Evolutionary conservation across 129 eudicot genomes (phyloP), one percentile per base, ranked within the genome.

Genomic region (Calendula officinalis): DNA sequence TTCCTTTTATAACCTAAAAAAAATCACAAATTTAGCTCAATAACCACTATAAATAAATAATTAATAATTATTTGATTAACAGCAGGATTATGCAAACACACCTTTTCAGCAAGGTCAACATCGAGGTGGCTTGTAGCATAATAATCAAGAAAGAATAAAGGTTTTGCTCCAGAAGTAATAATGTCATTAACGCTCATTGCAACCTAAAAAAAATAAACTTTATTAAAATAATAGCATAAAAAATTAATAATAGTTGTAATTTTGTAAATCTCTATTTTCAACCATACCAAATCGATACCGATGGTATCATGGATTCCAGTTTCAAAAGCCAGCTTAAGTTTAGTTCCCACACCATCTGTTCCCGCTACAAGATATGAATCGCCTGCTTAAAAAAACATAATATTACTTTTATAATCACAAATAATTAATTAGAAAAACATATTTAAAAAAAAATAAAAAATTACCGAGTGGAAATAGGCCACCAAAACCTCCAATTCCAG

Each of bases 101-200:
- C 97, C 88, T 83, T 85, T 62, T 91, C 98, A 48, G 98, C 98
- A 74, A 88, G 98, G 64, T 91, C 89, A 55, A 91, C 98, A 67
- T 91, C 98, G 46, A 91, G 96, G 57, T 41, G 95, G 67, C 98
- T 88, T 14, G 98, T 91, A 8, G 98, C 96, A 46, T 80, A 91
- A 77, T 91, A 91, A 83, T 91, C 98, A 66, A 91, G 96, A 80
- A 91, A 91, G 68, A 91, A 91, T 71, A 91, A 65, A 43, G 98
- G 98, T 69, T 88, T 91, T 53, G 98, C 98, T 41, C 98, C 98
- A 22, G 98, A 91, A 17, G 98, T 91, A 74, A 91, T 77, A 59
- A 91, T 91, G 89, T 88, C 98, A 75, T 91, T 91, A 32, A 91
- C 98, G 66, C 98, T 91, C 98, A 91, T 91, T 7, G 98, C 96